These are phyloP conservation scores for Chamaenerion angustifolium DNA, from an alignment of 345 rosid genomes.

Conservation along the genomic window DNA sequence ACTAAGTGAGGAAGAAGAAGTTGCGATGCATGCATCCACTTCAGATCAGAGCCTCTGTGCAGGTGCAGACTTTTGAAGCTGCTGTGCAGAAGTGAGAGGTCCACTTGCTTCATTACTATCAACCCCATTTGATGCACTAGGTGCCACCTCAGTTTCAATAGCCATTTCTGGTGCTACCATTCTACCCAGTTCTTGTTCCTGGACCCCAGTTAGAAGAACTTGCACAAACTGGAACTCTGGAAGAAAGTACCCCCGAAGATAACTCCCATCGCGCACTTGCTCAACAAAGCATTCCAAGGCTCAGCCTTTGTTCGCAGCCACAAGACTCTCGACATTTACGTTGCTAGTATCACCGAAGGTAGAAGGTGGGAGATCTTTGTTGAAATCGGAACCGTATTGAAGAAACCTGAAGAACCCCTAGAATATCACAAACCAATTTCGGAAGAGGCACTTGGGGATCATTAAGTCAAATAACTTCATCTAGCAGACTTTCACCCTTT, in stretches of 20 bases:
- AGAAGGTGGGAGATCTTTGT: conserved; percentile 84
- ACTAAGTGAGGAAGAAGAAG: too few relatives aligned
- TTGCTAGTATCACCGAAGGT: conserved; percentile 74
- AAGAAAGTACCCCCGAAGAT: conserved; percentile 78
- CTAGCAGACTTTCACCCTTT: too few relatives aligned
- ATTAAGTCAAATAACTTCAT: too few relatives aligned
- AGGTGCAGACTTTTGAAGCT: conserved; percentile 51
- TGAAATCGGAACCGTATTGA: too few relatives aligned
- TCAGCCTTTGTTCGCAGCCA: conserved; percentile 67
- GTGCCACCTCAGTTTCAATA: conserved; percentile 24
- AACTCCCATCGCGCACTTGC: conserved; percentile 95
- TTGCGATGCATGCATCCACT: too few relatives aligned
- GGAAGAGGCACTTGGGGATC: too few relatives aligned
- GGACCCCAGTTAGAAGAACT: conserved; percentile 92
- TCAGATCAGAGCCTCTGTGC: too few relatives aligned
- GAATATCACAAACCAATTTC: too few relatives aligned
- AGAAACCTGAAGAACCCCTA: too few relatives aligned
- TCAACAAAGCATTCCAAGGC: conserved; percentile 86
- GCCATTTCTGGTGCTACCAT: conserved; percentile 40
- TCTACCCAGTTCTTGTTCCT: conserved; percentile 88
- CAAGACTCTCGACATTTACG: conserved; percentile 74
- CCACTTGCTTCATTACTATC: conserved; percentile 42
- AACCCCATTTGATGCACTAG: conserved; percentile 60
- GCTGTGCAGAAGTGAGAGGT: conserved; percentile 84
- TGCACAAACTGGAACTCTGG: conserved; percentile 94